These are phyloP conservation scores for Cochlearia excelsa DNA, from an alignment of 345 rosid species.

Conservation along the genomic window DNA sequence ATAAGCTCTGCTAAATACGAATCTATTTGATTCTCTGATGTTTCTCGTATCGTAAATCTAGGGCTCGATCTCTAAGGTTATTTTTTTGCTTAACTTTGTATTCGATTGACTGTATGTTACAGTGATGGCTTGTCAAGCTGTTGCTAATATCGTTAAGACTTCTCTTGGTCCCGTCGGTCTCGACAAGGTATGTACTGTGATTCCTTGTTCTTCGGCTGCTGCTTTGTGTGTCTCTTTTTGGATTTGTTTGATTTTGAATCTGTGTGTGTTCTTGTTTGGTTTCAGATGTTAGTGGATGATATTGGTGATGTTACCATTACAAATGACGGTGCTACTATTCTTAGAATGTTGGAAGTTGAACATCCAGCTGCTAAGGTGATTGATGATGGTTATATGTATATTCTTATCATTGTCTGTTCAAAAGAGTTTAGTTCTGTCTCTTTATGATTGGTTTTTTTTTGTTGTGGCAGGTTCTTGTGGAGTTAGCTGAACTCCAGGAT, in stretches of 20 bases:
- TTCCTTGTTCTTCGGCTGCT: background rate
- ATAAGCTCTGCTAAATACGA: background rate
- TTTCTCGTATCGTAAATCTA: background rate
- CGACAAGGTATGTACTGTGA: slow-evolving; percentile 61
- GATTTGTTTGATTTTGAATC: background rate
- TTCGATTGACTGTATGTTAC: slow-evolving; percentile 2
- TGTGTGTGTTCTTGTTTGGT: slow-evolving; percentile 3
- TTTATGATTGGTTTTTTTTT: background rate
- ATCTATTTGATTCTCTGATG: background rate
- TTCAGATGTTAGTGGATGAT: slow-evolving; percentile 95
- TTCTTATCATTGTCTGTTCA: background rate
- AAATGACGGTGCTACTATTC: slow-evolving; percentile 92
- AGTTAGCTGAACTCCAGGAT: slow-evolving; percentile 98
- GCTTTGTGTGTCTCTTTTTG: slow-evolving; percentile 1
- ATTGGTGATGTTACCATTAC: slow-evolving; percentile 94
- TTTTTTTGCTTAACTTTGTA: background rate
- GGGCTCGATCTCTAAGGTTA: slow-evolving; percentile 32
- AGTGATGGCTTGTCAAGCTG: slow-evolving; percentile 96
- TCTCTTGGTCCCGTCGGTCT: slow-evolving; percentile 98
- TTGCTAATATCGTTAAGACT: slow-evolving; percentile 90
- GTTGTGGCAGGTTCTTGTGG: slow-evolving; percentile 72
- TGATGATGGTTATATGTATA: background rate
- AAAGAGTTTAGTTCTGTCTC: background rate
- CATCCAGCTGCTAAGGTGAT: slow-evolving; percentile 97
- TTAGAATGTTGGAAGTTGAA: slow-evolving; percentile 92